Base-by-base conservation (phyloP, 345 rosid species). In the Nephelium lappaceum region DNA sequence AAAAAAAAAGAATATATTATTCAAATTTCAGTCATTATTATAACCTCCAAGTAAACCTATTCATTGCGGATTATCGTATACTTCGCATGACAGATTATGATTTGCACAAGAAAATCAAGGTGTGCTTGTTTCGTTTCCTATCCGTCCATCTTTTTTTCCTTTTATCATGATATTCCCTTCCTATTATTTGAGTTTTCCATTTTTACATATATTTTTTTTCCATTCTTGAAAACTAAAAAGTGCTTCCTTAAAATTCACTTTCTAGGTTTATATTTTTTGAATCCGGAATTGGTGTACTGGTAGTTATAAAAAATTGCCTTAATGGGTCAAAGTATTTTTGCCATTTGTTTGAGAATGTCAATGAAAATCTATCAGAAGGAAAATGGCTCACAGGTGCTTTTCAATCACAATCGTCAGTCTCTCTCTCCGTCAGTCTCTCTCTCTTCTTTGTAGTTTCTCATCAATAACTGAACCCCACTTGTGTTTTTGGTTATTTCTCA, bases 81-180 rank as follows among this genome's bases (percentile, higher is more conserved):
- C 94, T 93, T 24, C 94, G 91, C 76, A 90, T 92, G 96, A 90
- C 91, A 23, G 93, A 93, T 75, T 92, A 90, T 84, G 94, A 92
- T 85, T 81, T 92, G 82, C 94, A 89, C 58, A 90, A 85, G 89
- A 90, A 89, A 84, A 81, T 92, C 76, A 92, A 92, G 91, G 96
- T 88, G 55, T 24, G 42, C 38, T 41, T 58, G 42, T 36, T 31
- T 31, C 0, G 36, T 31, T 31, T 31, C 3, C 36, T 31, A 31
- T 10, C 0, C 0, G 15, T 77, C 18, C 72, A 6, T 43, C 11
- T 71, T 76, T 66, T 76, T 67, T 66, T 12, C 49, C 21, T 66
- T 76, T 11, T 31, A 72, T 76, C 77, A 78, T 83, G 61, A 68
- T 78, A 72, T 84, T 76, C 78, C 39, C 39, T 69, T 77, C 19